These are phyloP conservation scores for Candida gigantensis DNA, from an alignment of 1,139 yeast species.

Conservation along the genomic window DNA sequence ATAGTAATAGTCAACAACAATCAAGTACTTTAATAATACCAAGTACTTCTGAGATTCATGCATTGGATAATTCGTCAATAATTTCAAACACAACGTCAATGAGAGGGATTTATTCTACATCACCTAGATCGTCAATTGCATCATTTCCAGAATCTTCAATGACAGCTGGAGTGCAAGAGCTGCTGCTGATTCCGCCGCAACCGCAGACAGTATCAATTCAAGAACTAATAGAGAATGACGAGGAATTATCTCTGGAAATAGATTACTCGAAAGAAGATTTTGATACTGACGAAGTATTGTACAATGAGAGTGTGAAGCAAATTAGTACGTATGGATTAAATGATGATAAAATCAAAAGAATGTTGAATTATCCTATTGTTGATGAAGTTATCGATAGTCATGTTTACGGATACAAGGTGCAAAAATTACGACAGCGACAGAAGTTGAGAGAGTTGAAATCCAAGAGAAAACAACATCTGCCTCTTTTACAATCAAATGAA, in stretches of 20 bases:
- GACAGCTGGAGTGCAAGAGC: constrained; percentile 7
- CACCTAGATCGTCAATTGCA: constrained; percentile 22
- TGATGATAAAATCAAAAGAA: constrained; percentile 33
- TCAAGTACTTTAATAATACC: constrained; percentile 14
- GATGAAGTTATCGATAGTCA: constrained; percentile 47
- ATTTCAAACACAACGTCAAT: constrained; percentile 34
- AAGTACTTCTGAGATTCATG: constrained; percentile 33
- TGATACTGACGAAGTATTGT: constrained; percentile 44
- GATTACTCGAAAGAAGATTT: constrained; percentile 37
- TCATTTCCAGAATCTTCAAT: background rate
- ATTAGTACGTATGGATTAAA: constrained; percentile 45
- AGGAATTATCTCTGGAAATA: constrained; percentile 14
- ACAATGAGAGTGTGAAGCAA: constrained; percentile 34
- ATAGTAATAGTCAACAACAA: constrained; percentile 11
- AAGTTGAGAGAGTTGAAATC: constrained; percentile 17
- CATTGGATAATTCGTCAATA: constrained; percentile 32
- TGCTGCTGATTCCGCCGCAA: too few species aligned
- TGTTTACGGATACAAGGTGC: constrained; percentile 45
- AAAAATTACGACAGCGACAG: constrained; percentile 32
- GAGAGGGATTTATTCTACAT: constrained; percentile 32
- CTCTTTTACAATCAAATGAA: constrained; percentile 15
- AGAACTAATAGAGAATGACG: constrained; percentile 29
- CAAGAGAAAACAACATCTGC: constrained; percentile 4
- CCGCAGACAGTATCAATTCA: constrained; percentile 22
- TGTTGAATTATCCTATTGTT: constrained; percentile 47